Evolutionary conservation across 164 flowering plant species (phyloP).

Genomic region (Hamamelis virginiana): DNA sequence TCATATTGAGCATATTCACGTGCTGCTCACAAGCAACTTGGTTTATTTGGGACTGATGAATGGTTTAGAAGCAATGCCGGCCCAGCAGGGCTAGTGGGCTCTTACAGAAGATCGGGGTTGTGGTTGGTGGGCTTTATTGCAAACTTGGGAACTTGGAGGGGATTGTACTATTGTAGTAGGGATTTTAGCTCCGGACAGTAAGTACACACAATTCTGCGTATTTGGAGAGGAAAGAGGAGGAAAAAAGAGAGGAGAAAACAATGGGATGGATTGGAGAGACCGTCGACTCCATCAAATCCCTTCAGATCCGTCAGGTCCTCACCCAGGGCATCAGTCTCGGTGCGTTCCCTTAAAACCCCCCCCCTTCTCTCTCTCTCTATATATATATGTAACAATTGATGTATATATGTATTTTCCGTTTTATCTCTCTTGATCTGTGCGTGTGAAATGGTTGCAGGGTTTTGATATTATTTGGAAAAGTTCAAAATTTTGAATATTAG

Average conservation of each 20-base stretch:
- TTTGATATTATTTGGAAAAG: too few species aligned
- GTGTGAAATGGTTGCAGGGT: background rate
- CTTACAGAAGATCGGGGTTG: too few species aligned
- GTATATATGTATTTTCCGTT: background rate
- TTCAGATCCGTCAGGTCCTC: conserved; percentile 71
- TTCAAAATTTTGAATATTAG: too few species aligned
- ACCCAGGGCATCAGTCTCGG: conserved; percentile 78
- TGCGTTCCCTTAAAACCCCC: conserved; percentile 30
- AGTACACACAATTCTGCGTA: too few species aligned
- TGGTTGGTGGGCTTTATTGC: too few species aligned
- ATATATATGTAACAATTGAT: background rate
- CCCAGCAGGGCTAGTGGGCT: too few species aligned
- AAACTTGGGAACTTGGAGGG: too few species aligned
- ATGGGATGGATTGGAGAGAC: conserved; percentile 86
- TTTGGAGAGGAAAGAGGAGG: background rate
- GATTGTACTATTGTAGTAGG: too few species aligned
- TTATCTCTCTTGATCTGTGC: background rate
- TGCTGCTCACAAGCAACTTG: too few species aligned
- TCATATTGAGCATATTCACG: too few species aligned
- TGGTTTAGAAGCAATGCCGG: too few species aligned
- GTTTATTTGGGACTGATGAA: too few species aligned
- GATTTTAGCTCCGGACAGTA: background rate
- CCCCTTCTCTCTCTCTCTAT: background rate
- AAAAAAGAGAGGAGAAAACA: conserved; percentile 5
- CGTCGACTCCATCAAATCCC: conserved; percentile 63